These are phyloP conservation scores for Plectranthus barbatus DNA, from an alignment of 257 asterid species.

Conservation along the genomic window DNA sequence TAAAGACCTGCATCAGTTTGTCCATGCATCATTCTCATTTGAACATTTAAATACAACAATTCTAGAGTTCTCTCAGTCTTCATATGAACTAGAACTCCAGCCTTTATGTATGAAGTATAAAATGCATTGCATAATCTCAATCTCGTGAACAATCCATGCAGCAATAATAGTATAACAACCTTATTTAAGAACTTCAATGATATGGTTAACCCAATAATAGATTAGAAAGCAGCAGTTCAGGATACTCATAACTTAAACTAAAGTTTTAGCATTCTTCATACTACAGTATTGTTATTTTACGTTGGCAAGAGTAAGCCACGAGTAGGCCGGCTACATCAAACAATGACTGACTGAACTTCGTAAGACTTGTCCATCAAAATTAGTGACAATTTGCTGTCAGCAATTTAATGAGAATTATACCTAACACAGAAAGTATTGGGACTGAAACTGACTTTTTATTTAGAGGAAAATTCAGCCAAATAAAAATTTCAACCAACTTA, in stretches of 20 bases:
- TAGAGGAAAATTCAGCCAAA: not conserved
- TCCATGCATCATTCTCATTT: too few species aligned
- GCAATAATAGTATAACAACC: not conserved
- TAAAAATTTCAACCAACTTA: not conserved
- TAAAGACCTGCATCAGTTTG: not conserved
- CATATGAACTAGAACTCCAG: not conserved
- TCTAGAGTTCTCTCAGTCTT: too few species aligned
- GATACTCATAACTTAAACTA: not conserved
- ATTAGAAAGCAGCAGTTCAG: not conserved
- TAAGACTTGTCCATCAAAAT: not conserved
- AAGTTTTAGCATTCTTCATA: not conserved
- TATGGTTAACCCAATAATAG: not conserved
- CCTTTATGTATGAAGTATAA: not conserved
- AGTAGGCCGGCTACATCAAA: not conserved
- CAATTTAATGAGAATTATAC: not conserved
- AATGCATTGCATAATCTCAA: not conserved
- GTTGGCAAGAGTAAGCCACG: conserved; percentile 5
- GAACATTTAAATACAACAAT: not conserved
- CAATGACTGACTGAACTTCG: not conserved
- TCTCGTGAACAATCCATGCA: conserved; percentile 1
- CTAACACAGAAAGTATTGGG: not conserved
- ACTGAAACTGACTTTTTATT: not conserved
- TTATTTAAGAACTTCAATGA: not conserved
- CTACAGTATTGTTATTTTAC: not conserved
- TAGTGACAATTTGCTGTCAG: not conserved